Evolutionary conservation across 345 rosid genomes (phyloP).

Genomic region (Cardamine chenopodiifolia): DNA sequence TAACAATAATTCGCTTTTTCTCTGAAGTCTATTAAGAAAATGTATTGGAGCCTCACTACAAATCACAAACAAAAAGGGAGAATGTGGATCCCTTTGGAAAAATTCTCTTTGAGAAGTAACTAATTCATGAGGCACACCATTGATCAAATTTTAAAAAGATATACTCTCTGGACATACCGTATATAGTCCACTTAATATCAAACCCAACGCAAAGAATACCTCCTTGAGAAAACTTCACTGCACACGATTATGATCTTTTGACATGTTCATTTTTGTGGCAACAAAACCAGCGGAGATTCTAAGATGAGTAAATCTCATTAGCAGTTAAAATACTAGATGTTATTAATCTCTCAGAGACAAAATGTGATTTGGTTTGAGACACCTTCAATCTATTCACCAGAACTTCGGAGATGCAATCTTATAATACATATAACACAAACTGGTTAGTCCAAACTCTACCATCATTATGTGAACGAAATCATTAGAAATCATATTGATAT

Average conservation of each 20-base stretch:
- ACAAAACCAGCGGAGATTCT: neutral
- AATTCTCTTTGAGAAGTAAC: neutral
- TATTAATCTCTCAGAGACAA: neutral
- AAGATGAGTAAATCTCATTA: neutral
- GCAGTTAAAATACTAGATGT: neutral
- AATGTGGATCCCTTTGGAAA: neutral
- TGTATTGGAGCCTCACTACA: neutral
- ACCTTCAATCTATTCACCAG: neutral
- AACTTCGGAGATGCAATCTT: neutral
- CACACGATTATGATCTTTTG: neutral
- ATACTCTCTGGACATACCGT: neutral
- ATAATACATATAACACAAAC: neutral
- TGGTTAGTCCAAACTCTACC: neutral
- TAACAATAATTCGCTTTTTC: neutral
- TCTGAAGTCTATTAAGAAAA: neutral
- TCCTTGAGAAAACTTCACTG: neutral
- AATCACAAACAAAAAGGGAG: neutral
- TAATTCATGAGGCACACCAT: neutral
- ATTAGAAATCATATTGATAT: neutral
- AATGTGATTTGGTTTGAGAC: neutral
- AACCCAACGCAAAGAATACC: neutral
- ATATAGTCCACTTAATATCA: neutral
- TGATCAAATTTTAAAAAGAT: neutral
- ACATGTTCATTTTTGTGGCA: neutral
- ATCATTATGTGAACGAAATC: neutral